Conservation (phyloP, 345 rosid genomes). For the Garcia nutans region DNA sequence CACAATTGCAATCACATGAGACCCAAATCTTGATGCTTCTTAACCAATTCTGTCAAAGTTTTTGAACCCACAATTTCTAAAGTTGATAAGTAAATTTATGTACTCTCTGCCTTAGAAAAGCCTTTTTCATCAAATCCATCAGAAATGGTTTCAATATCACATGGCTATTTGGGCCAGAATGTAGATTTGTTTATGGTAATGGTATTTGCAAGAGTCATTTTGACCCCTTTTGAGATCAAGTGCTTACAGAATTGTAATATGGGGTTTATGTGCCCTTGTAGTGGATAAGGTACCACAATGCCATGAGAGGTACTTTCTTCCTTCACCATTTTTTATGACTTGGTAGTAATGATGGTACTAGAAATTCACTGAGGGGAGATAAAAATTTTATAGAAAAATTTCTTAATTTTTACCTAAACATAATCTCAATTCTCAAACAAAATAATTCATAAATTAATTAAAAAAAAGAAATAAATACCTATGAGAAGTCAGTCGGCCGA, state of each 20-base stretch:
- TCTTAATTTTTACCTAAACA: too few species aligned
- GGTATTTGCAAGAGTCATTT: constrained; percentile 29
- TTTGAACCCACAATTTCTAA: constrained; percentile 20
- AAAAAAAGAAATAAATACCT: too few species aligned
- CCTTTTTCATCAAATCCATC: constrained; percentile 45
- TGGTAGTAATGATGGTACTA: too few species aligned
- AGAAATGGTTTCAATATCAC: constrained; percentile 36
- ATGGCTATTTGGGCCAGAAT: constrained; percentile 2
- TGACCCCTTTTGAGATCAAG: constrained; percentile 31
- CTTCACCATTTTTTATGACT: too few species aligned
- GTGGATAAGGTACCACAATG: constrained; percentile 31
- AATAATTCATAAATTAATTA: too few species aligned
- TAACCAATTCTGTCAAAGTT: constrained; percentile 23
- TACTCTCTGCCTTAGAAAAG: constrained; percentile 5
- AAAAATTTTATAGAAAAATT: too few species aligned
- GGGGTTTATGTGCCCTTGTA: constrained; percentile 44
- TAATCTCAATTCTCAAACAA: too few species aligned
- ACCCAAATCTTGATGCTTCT: constrained; percentile 14
- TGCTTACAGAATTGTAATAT: constrained; percentile 43
- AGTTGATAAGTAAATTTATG: constrained; percentile 16
- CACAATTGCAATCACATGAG: constrained; percentile 6
- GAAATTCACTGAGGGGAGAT: too few species aligned
- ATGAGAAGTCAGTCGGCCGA: too few species aligned
- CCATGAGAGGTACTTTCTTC: too few species aligned
- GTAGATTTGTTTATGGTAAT: constrained; percentile 16